Percentiles rank a stretch among this genome's conserved stretches.
Evolutionary conservation across 495 filamentous ascomycete species (phyloP).

Genomic region (Bacidia rubella): DNA sequence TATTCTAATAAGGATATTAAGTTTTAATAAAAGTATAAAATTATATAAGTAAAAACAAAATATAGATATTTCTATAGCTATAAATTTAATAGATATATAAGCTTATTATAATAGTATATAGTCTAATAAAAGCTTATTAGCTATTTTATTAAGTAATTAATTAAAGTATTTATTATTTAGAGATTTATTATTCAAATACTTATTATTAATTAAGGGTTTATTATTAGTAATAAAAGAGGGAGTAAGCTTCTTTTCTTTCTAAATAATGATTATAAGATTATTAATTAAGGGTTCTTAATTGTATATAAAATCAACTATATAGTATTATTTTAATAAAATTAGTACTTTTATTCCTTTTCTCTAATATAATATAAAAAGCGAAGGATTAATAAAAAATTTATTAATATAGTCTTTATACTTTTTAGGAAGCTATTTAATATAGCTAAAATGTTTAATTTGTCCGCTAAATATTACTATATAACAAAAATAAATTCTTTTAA

Average conservation of each 20-base stretch:
- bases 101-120: background rate
- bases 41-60: background rate
- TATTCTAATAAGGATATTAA: slow-evolving; percentile 12
- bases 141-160: background rate
- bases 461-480: too few species aligned
- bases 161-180: background rate
- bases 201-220: background rate
- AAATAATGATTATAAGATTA: background rate
- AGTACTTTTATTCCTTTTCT: background rate
- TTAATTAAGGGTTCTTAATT: too few species aligned
- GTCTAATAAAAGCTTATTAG: background rate
- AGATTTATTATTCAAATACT: background rate
- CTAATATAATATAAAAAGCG: background rate
- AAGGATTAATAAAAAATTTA: too few species aligned
- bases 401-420: too few species aligned
- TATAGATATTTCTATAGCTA: background rate
- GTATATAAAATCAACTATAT: too few species aligned
- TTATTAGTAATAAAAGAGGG: background rate
- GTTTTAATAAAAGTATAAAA: slow-evolving; percentile 3
- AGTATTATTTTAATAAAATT: background rate
- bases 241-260: background rate
- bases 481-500: too few species aligned
- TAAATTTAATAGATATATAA: background rate
- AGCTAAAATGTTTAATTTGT: too few species aligned
- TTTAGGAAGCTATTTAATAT: too few species aligned